Evolutionary conservation across 371 early-diverging fungal species (phyloP).

Genomic region (Apophysomyces trapeziformis): DNA sequence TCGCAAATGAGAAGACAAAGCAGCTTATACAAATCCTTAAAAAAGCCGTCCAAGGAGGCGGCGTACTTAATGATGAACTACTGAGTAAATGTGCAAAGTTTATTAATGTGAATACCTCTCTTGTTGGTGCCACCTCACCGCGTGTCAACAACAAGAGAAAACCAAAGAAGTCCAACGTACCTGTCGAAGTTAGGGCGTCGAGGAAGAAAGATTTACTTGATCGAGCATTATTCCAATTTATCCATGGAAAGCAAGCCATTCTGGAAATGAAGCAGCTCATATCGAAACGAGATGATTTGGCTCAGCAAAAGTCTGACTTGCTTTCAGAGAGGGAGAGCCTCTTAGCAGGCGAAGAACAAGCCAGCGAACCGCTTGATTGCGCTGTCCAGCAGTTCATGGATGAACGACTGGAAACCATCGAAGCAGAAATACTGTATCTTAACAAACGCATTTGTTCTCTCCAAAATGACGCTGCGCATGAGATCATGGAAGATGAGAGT

Average conservation of each 20-base stretch:
- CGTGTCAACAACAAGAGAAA: constrained; percentile 14
- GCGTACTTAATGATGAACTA: constrained; percentile 38
- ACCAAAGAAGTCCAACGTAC: constrained; percentile 10
- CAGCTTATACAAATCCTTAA: constrained; percentile 48
- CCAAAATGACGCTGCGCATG: constrained; percentile 69
- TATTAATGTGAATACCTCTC: constrained; percentile 27
- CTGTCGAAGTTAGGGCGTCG: constrained; percentile 34
- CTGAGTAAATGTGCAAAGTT: constrained; percentile 31
- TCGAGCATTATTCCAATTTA: constrained; percentile 46
- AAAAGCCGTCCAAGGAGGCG: constrained; percentile 46
- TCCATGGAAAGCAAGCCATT: constrained; percentile 51
- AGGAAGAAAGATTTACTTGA: constrained; percentile 65
- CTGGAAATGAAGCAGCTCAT: constrained; percentile 46
- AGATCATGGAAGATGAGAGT: constrained; percentile 48
- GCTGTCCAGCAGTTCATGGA: constrained; percentile 74
- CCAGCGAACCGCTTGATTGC: constrained; percentile 42
- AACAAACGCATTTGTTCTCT: constrained; percentile 71
- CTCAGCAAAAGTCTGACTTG: constrained; percentile 67
- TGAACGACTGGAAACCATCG: constrained; percentile 81
- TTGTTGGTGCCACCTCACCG: constrained; percentile 10
- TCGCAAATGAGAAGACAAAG: constrained; percentile 60
- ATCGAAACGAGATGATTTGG: constrained; percentile 58
- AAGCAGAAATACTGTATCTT: constrained; percentile 78
- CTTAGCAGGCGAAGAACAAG: constrained; percentile 39
- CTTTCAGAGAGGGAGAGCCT: constrained; percentile 68